Base-by-base conservation (phyloP, 345 rosid genomes). In the Dimocarpus longan region DNA sequence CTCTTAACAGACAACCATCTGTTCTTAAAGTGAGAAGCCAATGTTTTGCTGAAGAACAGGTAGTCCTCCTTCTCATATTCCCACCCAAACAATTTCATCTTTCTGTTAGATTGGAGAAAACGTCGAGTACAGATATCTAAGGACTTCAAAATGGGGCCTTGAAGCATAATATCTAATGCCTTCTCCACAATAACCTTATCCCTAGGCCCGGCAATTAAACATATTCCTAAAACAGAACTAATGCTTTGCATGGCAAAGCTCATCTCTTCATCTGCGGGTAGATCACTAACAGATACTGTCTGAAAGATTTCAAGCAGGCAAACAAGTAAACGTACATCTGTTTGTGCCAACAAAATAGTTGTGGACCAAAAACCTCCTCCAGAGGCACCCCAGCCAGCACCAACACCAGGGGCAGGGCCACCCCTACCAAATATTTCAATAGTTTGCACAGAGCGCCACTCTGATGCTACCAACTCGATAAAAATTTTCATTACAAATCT, bases 291-390 rank as follows among this genome's bases (percentile, higher is more conserved):
- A 32, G 84, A 77, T 16, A 75, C 79, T 60, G 56, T 62, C 52
- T 78, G 90, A 74, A 91, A 75, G 74, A 86, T 83, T 42, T 85
- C 88, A 66, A 92, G 89, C 87, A 91, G 84, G 76, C 81, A 79
- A 78, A 85, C 82, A 48, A 90, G 79, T 71, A 95, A 83, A 52
- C 68, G 46, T 8, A 93, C 89, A 75, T 93, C 99, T 70, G 84
- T 89, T 85, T 95, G 97, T 54, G 90, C 90, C 84, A 90, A 84
- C 73, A 93, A 81, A 86, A 86, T 81, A 83, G 79, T 77, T 48
- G 70, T 57, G 50, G 99, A 93, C 98, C 97, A 95, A 85, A 90
- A 89, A 76, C 98, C 99, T 79, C 99, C 98, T 71, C 89, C 90
- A 70, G 90, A 83, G 80, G 93, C 92, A 85, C 99, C 99, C 98